A percentile compares a stretch with the other conserved stretches of the same genome.
These are phyloP conservation scores for Globisporangium okanoganense DNA, from an alignment of 352 stramenopile species.

Conservation along the genomic window DNA sequence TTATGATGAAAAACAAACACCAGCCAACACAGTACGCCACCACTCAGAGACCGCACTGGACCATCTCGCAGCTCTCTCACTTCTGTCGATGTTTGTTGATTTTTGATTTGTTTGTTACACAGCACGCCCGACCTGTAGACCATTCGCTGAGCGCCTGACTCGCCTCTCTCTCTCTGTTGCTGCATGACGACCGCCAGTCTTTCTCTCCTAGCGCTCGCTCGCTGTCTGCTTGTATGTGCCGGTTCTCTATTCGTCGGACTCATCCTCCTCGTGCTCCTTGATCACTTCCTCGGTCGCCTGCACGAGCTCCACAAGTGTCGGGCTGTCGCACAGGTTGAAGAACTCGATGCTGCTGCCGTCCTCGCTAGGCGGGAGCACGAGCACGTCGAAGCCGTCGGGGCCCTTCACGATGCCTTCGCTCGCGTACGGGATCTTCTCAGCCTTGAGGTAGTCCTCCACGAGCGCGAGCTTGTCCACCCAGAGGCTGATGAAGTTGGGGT, in stretches of 20 bases:
- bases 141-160: not conserved
- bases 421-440: slow-evolving; percentile 53
- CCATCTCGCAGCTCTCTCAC: not conserved
- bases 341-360: slow-evolving; percentile 52
- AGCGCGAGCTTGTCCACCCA: slow-evolving; percentile 74
- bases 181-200: not conserved
- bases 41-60: not conserved
- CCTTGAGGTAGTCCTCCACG: slow-evolving; percentile 62
- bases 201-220: not conserved
- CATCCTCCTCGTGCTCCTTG: slow-evolving; percentile 48
- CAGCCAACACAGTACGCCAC: not conserved
- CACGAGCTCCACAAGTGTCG: slow-evolving; percentile 78
- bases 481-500: slow-evolving; percentile 83
- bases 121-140: not conserved
- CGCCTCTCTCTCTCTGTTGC: not conserved
- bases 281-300: slow-evolving; percentile 76
- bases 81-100: not conserved
- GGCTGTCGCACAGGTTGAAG: slow-evolving; percentile 82
- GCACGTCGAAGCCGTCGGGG: slow-evolving; percentile 59
- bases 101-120: not conserved
- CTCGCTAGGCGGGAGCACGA: slow-evolving; percentile 64
- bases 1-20: not conserved
- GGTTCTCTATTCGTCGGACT: slow-evolving; percentile 7
- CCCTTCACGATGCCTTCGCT: slow-evolving; percentile 56
- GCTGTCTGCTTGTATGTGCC: not conserved